Base-by-base conservation (phyloP, 2,329 filamentous ascomycete genomes). In the Karstenula rhodostoma region DNA sequence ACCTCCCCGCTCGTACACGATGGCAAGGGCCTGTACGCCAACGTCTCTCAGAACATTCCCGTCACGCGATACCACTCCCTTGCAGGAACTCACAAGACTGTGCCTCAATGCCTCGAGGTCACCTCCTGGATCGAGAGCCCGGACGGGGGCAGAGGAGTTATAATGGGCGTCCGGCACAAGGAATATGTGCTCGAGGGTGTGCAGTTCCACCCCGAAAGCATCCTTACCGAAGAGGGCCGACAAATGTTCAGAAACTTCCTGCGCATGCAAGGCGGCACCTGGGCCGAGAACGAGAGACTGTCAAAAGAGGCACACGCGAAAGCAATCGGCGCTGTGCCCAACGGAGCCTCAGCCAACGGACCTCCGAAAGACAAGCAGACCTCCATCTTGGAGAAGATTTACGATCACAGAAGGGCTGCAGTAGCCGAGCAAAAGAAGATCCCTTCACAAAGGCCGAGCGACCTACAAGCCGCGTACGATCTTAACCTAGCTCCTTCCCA, bases 121-220 rank as follows among this genome's bases (percentile, higher is more conserved):
- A 93, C 93, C 1, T 97, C 95, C 47, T 97, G 93, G 90, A 93
- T 95, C 57, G 87, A 87, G 66, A 88, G 89, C n/a, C 81, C 83
- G 17, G 91, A 94, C 73, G 89, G 89, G 54, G 88, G 87, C 32
- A 93, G 91, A 66, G 92, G 91, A 32, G 89, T 98, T 61, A 99
- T 99, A 69, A 97, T 98, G 90, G 95, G 95, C 49, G 91, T 99
- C 48, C 89, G 95, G 48, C 95, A 99, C 82, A 97, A 94, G 81
- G 87, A 95, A 73, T 91, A 90, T 71, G 86, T 92, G 1, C 85
- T 98, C n/a, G 95, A 99, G 78, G 95, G 94, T 43, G 95, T 99
- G 17, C 95, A 99, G 75, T 99, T 98, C 71, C 95, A 99, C 70
- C 95, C 95, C 0, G 95, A 99, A 79, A 98, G 94, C 76, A 99